Evolutionary conservation across 208 protist species (phyloP), one percentile per base, ranked within the genome.

Genomic region (Acanthamoeba polyphaga): DNA sequence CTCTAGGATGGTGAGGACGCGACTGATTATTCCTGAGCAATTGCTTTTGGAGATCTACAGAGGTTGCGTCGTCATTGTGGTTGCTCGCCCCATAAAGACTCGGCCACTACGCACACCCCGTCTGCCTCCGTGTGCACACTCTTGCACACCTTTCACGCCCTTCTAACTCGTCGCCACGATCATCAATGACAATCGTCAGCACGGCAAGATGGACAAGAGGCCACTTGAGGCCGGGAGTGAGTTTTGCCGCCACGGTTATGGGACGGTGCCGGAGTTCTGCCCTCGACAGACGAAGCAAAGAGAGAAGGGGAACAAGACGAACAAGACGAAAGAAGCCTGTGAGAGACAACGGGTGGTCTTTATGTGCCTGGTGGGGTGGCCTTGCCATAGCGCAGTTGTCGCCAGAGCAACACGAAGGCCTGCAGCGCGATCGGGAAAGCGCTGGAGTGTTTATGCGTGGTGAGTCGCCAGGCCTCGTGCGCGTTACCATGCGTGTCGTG

Each of bases 31-130:
- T 85, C 78, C 78, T 85, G 78, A n/a, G 17, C 78, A 62, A 27
- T 85, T 19, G n/a, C 78, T 85, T 13, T 85, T 17, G 78, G 78
- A 85, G 78, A 85, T 17, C 29, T 85, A 85, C 78, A 85, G 78
- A 85, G 78, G 78, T 58, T 60, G 24, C 19, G 46, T 10, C 78
- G 24, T 51, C 38, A 85, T 27, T 22, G 78, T 85, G 78, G 78
- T 60, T 85, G 27, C 78, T 85, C 29, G 78, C 78, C 78, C 78
- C 78, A 85, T 85, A 85, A 85, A 85, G 78, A 85, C 78, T 85
- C 38, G 49, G 78, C 78, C 78, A 85, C 78, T 85, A 85, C 78
- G 78, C 78, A 34, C 43, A 58, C 78, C 78, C 78, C 78, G 78
- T 85, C 78, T 85, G 29, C 24, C 78, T 85, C 78, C 78, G 29